These are phyloP conservation scores for Onygena corvina DNA, from an alignment of 2,329 filamentous ascomycete genomes.

Conservation along the genomic window DNA sequence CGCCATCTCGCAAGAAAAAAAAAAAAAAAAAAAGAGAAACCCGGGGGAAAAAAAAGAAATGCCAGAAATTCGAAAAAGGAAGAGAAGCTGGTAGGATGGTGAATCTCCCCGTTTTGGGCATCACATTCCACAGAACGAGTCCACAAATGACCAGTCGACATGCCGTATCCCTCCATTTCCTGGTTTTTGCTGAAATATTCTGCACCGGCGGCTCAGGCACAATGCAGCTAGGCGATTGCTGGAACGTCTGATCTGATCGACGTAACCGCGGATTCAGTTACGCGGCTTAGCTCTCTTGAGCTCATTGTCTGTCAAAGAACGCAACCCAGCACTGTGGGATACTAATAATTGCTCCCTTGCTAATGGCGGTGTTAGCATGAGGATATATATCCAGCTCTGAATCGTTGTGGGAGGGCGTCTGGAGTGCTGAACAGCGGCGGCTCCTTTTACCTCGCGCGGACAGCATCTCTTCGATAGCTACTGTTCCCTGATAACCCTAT, in stretches of 20 bases:
- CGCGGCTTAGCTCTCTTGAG: neutral
- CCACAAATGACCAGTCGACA: conserved; percentile 4
- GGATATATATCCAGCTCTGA: conserved; percentile 4
- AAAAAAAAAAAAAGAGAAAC: neutral
- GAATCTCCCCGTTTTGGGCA: neutral
- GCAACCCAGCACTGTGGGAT: neutral
- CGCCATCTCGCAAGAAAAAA: neutral
- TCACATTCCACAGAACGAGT: neutral
- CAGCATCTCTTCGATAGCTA: neutral
- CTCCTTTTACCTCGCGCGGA: neutral
- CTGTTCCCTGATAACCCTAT: neutral
- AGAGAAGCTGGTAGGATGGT: neutral
- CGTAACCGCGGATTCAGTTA: neutral
- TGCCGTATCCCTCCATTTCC: neutral
- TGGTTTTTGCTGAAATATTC: neutral
- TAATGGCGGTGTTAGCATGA: no score
- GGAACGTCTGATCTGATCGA: neutral
- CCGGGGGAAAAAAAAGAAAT: neutral
- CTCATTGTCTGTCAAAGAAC: neutral
- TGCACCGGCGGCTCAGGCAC: conserved; percentile 4
- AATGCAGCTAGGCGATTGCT: neutral
- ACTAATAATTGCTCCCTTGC: neutral
- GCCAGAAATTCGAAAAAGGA: no score
- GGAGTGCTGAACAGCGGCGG: neutral
- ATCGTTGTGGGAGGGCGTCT: neutral